Base-by-base conservation (phyloP, 305 asterid species). In the Fraxinus platypoda region DNA sequence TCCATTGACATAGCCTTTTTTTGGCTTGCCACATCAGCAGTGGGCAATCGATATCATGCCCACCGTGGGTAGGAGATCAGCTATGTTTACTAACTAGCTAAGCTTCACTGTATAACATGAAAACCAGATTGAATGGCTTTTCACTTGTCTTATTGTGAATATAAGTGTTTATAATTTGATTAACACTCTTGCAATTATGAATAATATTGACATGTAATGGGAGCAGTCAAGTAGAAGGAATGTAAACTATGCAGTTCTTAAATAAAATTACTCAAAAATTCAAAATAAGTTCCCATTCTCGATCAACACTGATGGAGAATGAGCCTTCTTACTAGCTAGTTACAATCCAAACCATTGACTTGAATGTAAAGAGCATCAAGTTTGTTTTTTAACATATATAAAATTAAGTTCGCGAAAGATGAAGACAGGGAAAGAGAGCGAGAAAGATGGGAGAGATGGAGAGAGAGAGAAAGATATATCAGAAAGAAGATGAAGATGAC, bases 401-500 rank as follows among this genome's bases (percentile, higher is more conserved):
- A n/a, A 72, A 33, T 33, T 72, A 31, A 77, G 54, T 79, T 70
- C 34, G 78, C 28, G 64, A 62, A 38, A 68, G 82, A 59, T 82
- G 79, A 75, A 74, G 72, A 34, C 81, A 1, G 23, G 64, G 62
- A 52, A 52, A 52, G 23, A 46, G 59, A 15, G 62, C 62, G 21
- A 17, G 62, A 54, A 57, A 57, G 68, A 19, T 2, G 28, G 68
- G 68, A 54, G 25, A 54, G 64, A 54, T 52, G 8, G 25, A n/a
- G 64, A n/a, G 68, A 57, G 23, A 38, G 12, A 46, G 54, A 35
- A 2, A 49, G 3, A 54, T 9, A 46, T 46, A 57, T 57, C 68
- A 57, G 68, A 21, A 19, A 23, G 68, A 57, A 81, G 81, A 82
- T 66, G 90, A 88, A 76, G 89, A 87, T 76, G 85, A 86, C 94